Evolutionary conservation across 176 grass and related monocot species (phyloP).

Genomic region (Alopecurus myosuroides): DNA sequence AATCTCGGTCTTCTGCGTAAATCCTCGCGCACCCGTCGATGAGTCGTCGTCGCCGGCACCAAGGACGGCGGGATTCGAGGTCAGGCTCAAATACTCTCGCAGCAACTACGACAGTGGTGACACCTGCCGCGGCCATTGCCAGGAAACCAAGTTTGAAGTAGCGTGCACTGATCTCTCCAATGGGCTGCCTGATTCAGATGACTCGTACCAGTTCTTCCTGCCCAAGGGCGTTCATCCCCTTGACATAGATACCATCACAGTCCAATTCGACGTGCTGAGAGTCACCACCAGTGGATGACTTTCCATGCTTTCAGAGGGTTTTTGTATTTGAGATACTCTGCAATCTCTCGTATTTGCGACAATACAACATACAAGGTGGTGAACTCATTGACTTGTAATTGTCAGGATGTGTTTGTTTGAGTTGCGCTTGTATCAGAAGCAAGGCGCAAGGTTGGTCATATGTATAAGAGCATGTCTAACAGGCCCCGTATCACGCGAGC

Average conservation of each 20-base stretch:
- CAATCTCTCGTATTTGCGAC: too few relatives aligned
- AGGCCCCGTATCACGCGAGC: too few relatives aligned
- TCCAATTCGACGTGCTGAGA: neutral
- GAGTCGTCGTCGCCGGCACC: too few relatives aligned
- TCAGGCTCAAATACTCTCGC: neutral
- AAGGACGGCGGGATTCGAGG: neutral
- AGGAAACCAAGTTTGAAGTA: neutral
- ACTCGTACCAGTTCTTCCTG: neutral
- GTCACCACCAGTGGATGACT: neutral
- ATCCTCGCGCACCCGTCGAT: neutral
- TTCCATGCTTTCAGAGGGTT: neutral
- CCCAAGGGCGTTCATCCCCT: neutral
- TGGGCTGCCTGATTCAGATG: neutral
- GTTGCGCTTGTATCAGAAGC: too few relatives aligned
- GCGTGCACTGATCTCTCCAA: neutral
- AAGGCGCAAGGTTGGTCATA: too few relatives aligned
- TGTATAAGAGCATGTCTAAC: too few relatives aligned
- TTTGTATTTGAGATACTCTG: neutral
- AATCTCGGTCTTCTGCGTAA: neutral
- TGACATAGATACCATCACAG: neutral
- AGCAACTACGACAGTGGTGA: neutral
- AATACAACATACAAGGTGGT: too few relatives aligned
- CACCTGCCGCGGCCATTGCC: neutral
- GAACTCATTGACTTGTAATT: too few relatives aligned
- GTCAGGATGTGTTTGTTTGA: too few relatives aligned